A percentile compares a stretch with the other conserved stretches of the same genome.
These are phyloP conservation scores for Colletotrichum sp. DNA, from an alignment of 2,329 filamentous ascomycete species.

Conservation along the genomic window DNA sequence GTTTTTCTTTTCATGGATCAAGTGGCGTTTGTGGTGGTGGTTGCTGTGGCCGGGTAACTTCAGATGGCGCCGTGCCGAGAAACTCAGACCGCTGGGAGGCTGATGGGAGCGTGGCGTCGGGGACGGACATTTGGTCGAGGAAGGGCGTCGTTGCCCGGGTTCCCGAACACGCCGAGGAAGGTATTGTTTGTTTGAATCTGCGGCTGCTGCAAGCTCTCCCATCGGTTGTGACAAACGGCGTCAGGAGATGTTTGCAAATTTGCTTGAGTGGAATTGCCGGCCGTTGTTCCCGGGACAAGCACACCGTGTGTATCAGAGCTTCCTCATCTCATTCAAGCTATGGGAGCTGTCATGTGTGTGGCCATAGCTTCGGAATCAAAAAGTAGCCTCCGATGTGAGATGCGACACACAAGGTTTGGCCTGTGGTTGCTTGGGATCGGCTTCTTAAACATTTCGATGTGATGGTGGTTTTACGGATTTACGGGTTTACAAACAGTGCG, in stretches of 20 bases:
- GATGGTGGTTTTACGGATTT: neutral
- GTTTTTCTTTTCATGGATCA: neutral
- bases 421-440: neutral
- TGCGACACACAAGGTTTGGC: neutral
- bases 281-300: neutral
- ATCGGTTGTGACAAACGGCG: neutral
- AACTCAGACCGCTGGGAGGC: constrained; percentile 6
- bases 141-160: neutral
- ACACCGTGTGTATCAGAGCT: neutral
- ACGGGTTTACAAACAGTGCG: neutral
- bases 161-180: neutral
- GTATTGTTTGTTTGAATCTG: neutral
- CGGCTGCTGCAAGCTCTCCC: neutral
- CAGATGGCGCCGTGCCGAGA: constrained; percentile 9
- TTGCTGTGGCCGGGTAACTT: neutral
- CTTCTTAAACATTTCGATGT: neutral
- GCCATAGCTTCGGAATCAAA: constrained; percentile 1
- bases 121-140: neutral
- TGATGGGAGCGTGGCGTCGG: neutral
- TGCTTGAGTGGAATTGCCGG: neutral
- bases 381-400: constrained; percentile 4
- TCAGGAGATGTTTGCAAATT: neutral
- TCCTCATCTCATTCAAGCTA: neutral
- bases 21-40: neutral
- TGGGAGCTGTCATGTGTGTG: neutral